phyloP scores from a whole-genome alignment of 2,329 filamentous ascomycete genomes.

The Parastagonospora nodorum region DNA sequence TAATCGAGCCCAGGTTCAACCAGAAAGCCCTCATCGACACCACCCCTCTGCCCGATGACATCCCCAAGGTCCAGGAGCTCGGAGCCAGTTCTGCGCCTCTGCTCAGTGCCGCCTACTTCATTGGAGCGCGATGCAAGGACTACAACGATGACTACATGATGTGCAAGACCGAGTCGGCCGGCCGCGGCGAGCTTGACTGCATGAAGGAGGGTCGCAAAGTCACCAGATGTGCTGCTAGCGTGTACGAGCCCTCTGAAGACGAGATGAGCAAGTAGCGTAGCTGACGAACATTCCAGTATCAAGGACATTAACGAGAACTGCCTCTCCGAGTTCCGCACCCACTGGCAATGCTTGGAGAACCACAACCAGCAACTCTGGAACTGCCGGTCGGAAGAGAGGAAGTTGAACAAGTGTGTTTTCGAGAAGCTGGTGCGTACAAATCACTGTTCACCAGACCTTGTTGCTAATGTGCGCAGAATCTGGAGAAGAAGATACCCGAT shows the following conservation, averaged over 20 bases:
- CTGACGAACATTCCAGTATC: constrained; percentile 61
- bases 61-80: constrained; percentile 92
- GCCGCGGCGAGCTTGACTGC: constrained; percentile 90
- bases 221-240: constrained; percentile 92
- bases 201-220: constrained; percentile 96
- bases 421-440: constrained; percentile 84
- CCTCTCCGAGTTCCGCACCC: constrained; percentile 84
- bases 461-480: constrained; percentile 43
- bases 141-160: constrained; percentile 99
- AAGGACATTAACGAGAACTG: constrained; percentile 97
- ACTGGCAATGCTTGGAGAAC: constrained; percentile 95
- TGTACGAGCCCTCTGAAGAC: constrained; percentile 61
- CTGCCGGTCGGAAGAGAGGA: constrained; percentile 85
- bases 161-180: constrained; percentile 94
- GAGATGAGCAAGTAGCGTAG: neutral
- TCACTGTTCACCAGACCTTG: neutral
- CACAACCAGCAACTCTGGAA: constrained; percentile 99
- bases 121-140: constrained; percentile 88
- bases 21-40: constrained; percentile 93
- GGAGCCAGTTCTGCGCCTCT: constrained; percentile 92
- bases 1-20: constrained; percentile 73
- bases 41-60: constrained; percentile 87
- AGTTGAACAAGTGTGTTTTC: constrained; percentile 92
- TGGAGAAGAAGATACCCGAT: constrained; percentile 59
- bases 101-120: constrained; percentile 92